A percentile compares a stretch with the other conserved stretches of the same genome.
Conservation (phyloP, 2,329 filamentous ascomycete species). For the Seiridium cupressi region DNA sequence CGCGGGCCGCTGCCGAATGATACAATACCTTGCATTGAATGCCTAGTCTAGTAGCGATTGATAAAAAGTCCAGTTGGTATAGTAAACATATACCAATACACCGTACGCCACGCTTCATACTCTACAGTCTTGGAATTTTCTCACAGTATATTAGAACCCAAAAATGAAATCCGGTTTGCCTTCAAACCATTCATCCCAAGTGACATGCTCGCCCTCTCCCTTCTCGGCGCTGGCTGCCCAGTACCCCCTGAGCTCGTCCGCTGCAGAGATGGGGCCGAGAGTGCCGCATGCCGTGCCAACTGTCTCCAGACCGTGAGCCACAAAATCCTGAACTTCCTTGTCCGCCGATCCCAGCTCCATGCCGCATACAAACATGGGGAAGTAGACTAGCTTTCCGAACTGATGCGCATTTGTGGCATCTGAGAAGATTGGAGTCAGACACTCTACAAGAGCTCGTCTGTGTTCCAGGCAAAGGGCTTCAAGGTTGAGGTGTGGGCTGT, state of each 20-base stretch:
- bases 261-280: slow-evolving; percentile 13
- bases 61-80: too few relatives aligned
- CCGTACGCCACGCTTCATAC: too few relatives aligned
- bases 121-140: neutral
- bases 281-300: slow-evolving; percentile 13
- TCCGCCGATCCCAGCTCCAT: slow-evolving; percentile 11
- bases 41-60: too few relatives aligned
- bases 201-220: slow-evolving; percentile 7
- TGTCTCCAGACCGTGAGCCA: slow-evolving; percentile 10
- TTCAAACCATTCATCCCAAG: slow-evolving; percentile 14
- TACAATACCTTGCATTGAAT: too few relatives aligned
- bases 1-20: too few relatives aligned
- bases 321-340: slow-evolving; percentile 7
- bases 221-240: slow-evolving; percentile 11
- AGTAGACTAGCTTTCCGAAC: slow-evolving; percentile 15
- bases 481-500: neutral
- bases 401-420: slow-evolving; percentile 6
- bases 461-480: slow-evolving; percentile 2
- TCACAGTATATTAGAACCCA: slow-evolving; percentile 4
- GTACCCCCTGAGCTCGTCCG: slow-evolving; percentile 13
- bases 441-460: slow-evolving; percentile 5
- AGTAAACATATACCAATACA: too few relatives aligned
- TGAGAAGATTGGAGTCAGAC: slow-evolving; percentile 12
- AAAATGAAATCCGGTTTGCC: slow-evolving; percentile 14
- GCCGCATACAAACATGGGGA: slow-evolving; percentile 15